These are phyloP conservation scores for Nicotiana attenuata DNA, from an alignment of 257 asterid genomes.

Conservation along the genomic window DNA sequence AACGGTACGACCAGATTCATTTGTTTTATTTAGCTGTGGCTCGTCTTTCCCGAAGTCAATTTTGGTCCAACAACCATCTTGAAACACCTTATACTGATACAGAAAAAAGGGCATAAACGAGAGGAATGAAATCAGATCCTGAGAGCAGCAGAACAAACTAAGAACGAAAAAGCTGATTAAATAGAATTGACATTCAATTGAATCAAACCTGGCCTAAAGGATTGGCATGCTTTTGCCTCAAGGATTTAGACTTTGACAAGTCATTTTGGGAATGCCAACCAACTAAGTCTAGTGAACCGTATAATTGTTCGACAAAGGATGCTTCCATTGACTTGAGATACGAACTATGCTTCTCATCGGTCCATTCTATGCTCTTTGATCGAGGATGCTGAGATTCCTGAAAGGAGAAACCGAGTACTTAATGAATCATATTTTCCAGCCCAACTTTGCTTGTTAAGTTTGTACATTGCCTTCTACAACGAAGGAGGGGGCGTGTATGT, in stretches of 20 bases:
- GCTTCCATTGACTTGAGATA: conserved; percentile 70
- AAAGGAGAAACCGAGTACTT: conserved; percentile 10
- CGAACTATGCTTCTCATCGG: conserved; percentile 58
- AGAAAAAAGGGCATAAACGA: not conserved
- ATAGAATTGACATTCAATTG: not conserved
- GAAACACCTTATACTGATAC: conserved; percentile 56
- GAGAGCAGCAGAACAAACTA: not conserved
- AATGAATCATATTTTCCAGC: not conserved
- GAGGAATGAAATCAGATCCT: not conserved
- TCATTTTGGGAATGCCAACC: conserved; percentile 29
- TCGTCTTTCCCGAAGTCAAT: conserved; percentile 37
- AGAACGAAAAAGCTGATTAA: not conserved
- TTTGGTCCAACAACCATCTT: conserved; percentile 51
- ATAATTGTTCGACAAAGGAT: conserved; percentile 54
- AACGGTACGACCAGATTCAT: conserved; percentile 21
- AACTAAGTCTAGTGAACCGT: conserved; percentile 37
- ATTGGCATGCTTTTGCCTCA: conserved; percentile 26
- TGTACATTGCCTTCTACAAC: not conserved
- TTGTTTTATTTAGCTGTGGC: conserved; percentile 20
- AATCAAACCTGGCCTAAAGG: conserved; percentile 52
- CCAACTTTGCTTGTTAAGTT: not conserved
- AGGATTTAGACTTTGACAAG: conserved; percentile 22
- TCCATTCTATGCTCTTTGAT: conserved; percentile 42
- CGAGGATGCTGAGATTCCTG: conserved; percentile 31
- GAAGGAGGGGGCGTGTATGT: not conserved